Conservation (phyloP, 176 grass and related monocot species). For the sorghum (Sorghum bicolor) region Sorghum_bicolor_NCBIv3 NC_012870.2:18915501-18916000, state of each 20-base stretch:
- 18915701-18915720: background rate
- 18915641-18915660: too few species aligned
- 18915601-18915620: background rate
- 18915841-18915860: background rate
- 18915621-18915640: constrained; percentile 7
- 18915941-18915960: too few species aligned
- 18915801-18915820: background rate
- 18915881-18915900: too few species aligned
- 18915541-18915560: constrained; percentile 39
- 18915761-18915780: background rate
- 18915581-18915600: constrained; percentile 9
- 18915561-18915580: background rate
- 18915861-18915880: background rate
- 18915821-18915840: too few species aligned
- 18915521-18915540: constrained; percentile 54
- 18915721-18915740: background rate
- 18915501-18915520: constrained; percentile 69
- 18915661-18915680: background rate
- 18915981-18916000: too few species aligned
- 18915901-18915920: too few species aligned
- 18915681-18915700: background rate
- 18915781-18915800: background rate
- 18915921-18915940: too few species aligned
- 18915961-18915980: too few species aligned
- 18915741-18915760: constrained; percentile 5